A percentile compares a stretch with the other conserved stretches of the same genome.
phyloP scores from a whole-genome alignment of 305 asterid species.

The Fraxinus albicans region DNA sequence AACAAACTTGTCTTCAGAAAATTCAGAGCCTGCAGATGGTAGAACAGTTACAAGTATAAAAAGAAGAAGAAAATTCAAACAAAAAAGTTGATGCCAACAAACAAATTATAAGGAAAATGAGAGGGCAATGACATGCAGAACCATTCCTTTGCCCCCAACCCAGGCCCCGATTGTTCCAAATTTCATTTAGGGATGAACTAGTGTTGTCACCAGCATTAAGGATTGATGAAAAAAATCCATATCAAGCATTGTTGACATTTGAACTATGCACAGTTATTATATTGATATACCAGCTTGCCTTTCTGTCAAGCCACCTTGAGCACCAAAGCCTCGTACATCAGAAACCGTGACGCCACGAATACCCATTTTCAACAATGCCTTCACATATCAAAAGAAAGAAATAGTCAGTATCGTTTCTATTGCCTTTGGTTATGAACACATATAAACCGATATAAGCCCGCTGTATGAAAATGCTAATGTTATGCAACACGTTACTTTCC shows the following conservation, averaged over 20 bases:
- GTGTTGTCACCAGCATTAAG: background rate
- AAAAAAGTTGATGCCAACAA: background rate
- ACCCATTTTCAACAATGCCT: conserved; percentile 87
- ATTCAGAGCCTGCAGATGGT: conserved; percentile 73
- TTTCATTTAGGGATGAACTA: background rate
- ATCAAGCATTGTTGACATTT: background rate
- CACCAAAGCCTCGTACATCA: conserved; percentile 93
- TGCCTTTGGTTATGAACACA: background rate
- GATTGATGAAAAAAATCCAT: background rate
- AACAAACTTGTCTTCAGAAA: conserved; percentile 78
- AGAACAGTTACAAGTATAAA: conserved; percentile 16
- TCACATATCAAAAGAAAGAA: background rate
- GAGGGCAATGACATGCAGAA: background rate
- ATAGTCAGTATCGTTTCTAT: background rate
- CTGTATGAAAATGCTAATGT: background rate
- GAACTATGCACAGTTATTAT: conserved; percentile 8
- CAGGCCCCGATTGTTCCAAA: background rate
- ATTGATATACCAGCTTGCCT: conserved; percentile 74
- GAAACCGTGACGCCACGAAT: conserved; percentile 93
- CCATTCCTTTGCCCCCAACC: background rate
- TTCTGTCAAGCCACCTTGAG: conserved; percentile 89
- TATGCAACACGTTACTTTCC: background rate
- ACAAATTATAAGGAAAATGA: background rate
- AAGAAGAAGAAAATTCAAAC: background rate
- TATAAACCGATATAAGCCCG: background rate